phyloP scores from a whole-genome alignment of 805 yeast genomes.

The Wickerhamomyces ciferrii region DNA sequence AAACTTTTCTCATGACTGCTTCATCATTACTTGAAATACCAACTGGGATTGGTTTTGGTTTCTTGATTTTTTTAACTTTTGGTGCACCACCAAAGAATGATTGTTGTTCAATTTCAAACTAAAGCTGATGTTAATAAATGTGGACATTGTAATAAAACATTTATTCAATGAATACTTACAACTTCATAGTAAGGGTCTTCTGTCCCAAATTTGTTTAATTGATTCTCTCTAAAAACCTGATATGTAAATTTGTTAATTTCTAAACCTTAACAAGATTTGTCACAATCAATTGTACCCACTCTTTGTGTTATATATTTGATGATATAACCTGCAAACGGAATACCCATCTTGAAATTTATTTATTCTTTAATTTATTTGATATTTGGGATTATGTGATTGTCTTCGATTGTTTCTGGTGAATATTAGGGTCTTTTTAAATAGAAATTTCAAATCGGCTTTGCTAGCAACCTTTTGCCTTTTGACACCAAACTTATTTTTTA shows the following conservation, averaged over 20 bases:
- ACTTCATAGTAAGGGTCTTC: constrained; percentile 39
- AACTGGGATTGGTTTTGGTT: constrained; percentile 41
- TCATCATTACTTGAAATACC: constrained; percentile 51
- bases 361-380: too few species aligned
- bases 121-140: neutral
- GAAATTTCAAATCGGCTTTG: neutral
- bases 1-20: constrained; percentile 41
- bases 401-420: neutral
- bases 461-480: neutral
- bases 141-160: neutral
- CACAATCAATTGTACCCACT: constrained; percentile 7
- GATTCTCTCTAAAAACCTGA: constrained; percentile 26
- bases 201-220: constrained; percentile 31
- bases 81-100: constrained; percentile 14
- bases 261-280: neutral
- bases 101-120: constrained; percentile 18
- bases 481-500: neutral
- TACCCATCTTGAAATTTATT: neutral
- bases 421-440: neutral
- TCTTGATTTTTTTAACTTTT: constrained; percentile 14
- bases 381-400: neutral
- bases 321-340: neutral
- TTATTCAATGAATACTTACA: constrained; percentile 21
- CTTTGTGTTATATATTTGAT: constrained; percentile 18
- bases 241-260: neutral